Conservation (phyloP, 768 basidiomycete genomes). For the Mycena galopus region DNA sequence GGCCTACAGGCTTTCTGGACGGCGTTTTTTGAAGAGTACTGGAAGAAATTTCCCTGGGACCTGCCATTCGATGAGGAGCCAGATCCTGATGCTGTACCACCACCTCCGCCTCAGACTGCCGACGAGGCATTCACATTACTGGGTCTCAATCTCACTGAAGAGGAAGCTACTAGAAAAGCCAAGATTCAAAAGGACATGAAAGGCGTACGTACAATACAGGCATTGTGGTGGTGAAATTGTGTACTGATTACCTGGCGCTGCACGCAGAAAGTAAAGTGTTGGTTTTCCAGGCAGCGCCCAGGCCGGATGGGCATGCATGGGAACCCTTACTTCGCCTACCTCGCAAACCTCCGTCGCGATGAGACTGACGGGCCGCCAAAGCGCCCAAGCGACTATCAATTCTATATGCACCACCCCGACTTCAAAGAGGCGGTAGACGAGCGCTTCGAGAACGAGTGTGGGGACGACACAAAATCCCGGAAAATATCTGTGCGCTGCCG, state of each 20-base stretch:
- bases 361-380: background rate
- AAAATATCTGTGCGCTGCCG: too few species aligned
- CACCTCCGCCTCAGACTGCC: too few species aligned
- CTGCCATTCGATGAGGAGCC: background rate
- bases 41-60: slow-evolving; percentile 8
- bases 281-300: background rate
- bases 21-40: background rate
- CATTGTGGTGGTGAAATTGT: too few species aligned
- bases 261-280: slow-evolving; percentile 2
- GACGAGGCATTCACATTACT: background rate
- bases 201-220: background rate
- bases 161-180: background rate
- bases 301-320: background rate
- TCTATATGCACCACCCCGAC: background rate
- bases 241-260: too few species aligned
- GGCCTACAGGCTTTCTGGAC: background rate
- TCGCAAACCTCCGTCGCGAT: background rate
- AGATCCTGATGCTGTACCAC: too few species aligned
- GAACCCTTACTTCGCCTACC: background rate
- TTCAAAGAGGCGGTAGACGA: background rate
- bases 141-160: background rate
- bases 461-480: too few species aligned
- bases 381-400: background rate
- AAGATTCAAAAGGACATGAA: background rate
- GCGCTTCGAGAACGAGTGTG: too few species aligned